These are phyloP conservation scores for Penicillium riverlandense DNA, from an alignment of 495 filamentous ascomycete genomes.

Conservation along the genomic window DNA sequence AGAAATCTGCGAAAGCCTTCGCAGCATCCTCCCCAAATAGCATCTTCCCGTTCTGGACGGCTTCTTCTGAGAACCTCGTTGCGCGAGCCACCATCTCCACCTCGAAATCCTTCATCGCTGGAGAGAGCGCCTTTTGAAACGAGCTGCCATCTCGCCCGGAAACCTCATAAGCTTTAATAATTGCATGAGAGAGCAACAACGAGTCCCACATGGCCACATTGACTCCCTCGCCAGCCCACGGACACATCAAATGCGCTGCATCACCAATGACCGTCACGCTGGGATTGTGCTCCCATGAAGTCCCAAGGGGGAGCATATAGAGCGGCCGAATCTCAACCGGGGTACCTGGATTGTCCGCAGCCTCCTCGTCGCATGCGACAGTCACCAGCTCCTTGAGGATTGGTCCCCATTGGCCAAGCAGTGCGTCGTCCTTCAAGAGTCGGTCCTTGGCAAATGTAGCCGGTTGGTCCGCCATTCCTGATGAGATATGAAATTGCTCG, in stretches of 20 bases:
- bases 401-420: conserved; percentile 28
- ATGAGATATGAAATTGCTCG: conserved; percentile 15
- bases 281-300: conserved; percentile 34
- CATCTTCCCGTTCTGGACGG: conserved; percentile 14
- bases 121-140: conserved; percentile 13
- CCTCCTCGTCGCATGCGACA: conserved; percentile 29
- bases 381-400: conserved; percentile 30
- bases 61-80: conserved; percentile 22
- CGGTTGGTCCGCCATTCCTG: conserved; percentile 19
- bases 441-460: conserved; percentile 17
- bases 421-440: conserved; percentile 17
- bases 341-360: conserved; percentile 15
- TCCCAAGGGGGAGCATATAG: conserved; percentile 47
- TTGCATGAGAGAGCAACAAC: conserved; percentile 36
- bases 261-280: conserved; percentile 52
- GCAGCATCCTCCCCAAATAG: conserved; percentile 22
- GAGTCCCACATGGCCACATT: conserved; percentile 54
- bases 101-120: conserved; percentile 28
- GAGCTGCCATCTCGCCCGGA: conserved; percentile 1
- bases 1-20: conserved; percentile 13
- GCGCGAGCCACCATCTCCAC: conserved; percentile 22
- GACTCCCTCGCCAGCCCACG: conserved; percentile 53
- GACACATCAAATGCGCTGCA: conserved; percentile 56
- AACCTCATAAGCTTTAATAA: conserved; percentile 14
- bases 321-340: conserved; percentile 19